Conservation (phyloP, 352 stramenopile genomes). For the Globisporangium radiosum region DNA sequence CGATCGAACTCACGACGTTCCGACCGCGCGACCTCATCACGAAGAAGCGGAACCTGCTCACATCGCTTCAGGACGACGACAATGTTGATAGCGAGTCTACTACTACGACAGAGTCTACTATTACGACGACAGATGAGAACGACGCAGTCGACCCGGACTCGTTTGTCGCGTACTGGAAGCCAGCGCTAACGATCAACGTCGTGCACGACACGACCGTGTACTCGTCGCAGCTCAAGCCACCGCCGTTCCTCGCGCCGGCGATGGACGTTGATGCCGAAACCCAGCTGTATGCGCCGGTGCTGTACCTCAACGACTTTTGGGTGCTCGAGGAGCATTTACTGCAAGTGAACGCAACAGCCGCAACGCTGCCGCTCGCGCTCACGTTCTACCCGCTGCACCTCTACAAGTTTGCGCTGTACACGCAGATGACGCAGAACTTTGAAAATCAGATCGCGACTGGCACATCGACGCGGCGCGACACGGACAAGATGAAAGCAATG, state of each 20-base stretch:
- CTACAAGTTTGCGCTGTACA: constrained; percentile 92
- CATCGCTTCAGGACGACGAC: constrained; percentile 9
- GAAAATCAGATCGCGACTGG: constrained; percentile 90
- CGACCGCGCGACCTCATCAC: constrained; percentile 62
- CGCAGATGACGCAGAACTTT: constrained; percentile 91
- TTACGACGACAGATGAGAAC: constrained; percentile 10
- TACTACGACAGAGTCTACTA: no score
- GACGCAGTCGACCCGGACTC: constrained; percentile 16
- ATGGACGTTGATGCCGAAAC: constrained; percentile 53
- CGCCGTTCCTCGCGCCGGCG: constrained; percentile 56
- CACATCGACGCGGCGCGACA: constrained; percentile 84
- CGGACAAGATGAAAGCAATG: constrained; percentile 92
- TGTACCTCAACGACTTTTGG: constrained; percentile 95
- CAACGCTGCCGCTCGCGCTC: constrained; percentile 75
- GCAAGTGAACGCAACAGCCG: constrained; percentile 85
- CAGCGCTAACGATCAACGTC: constrained; percentile 55
- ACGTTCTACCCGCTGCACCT: constrained; percentile 80
- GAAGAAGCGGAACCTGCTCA: constrained; percentile 76
- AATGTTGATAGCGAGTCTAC: no score
- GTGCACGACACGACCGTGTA: constrained; percentile 72
- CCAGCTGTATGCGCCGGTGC: constrained; percentile 80
- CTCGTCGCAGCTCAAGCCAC: constrained; percentile 39
- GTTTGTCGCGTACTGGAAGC: constrained; percentile 83
- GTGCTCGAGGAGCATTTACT: constrained; percentile 82
- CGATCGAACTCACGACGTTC: constrained; percentile 69